These are phyloP conservation scores for Linnemannia elongata DNA, from an alignment of 192 early-diverging fungal species.

Conservation along the genomic window DNA sequence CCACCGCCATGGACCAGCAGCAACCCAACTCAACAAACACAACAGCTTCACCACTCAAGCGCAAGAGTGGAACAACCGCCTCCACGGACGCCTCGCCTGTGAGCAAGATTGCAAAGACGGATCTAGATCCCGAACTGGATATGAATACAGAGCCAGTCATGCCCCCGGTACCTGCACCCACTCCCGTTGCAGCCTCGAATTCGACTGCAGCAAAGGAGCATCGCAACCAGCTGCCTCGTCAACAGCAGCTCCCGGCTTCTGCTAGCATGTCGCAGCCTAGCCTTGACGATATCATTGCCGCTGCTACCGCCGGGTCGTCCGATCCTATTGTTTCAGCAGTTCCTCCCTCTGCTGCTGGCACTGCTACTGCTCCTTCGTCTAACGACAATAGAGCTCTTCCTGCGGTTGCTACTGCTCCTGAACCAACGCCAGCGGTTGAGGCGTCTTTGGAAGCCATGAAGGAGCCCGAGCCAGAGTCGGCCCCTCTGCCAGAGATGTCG, in stretches of 20 bases:
- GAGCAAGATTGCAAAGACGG: slow-evolving; percentile 11
- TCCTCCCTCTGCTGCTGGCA: background rate
- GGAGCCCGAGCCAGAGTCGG: slow-evolving; percentile 2
- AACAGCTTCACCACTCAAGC: slow-evolving; percentile 6
- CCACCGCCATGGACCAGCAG: background rate
- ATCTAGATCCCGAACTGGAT: slow-evolving; percentile 5
- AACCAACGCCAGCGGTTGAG: background rate
- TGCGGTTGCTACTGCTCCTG: background rate
- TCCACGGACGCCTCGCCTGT: background rate
- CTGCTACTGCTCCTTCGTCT: background rate
- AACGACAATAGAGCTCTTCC: background rate
- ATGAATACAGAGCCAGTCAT: slow-evolving; percentile 1
- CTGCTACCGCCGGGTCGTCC: background rate
- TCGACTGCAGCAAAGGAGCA: background rate
- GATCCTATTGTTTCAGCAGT: background rate
- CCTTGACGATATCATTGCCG: background rate
- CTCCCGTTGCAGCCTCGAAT: background rate
- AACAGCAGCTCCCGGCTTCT: background rate
- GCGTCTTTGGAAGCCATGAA: slow-evolving; percentile 16
- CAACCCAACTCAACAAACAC: background rate
- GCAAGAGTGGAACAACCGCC: background rate
- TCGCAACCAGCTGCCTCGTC: background rate
- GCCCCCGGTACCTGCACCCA: slow-evolving; percentile 16
- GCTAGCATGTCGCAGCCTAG: background rate
- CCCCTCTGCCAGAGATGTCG: background rate